A percentile compares a stretch with the other conserved stretches of the same genome.
phyloP scores from a whole-genome alignment of 495 filamentous ascomycete species.

The Amorphotheca resinae region DNA sequence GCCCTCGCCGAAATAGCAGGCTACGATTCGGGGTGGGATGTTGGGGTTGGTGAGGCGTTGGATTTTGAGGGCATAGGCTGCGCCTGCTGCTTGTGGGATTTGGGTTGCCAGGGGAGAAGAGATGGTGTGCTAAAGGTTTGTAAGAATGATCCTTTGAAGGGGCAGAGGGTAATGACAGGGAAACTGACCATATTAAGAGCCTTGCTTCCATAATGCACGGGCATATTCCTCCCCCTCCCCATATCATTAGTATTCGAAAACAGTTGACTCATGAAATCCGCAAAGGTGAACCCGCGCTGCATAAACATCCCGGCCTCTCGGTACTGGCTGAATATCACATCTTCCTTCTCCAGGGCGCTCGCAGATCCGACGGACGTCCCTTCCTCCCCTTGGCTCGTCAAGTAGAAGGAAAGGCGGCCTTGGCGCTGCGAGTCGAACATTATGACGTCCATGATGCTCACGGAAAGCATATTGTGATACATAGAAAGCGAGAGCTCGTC shows the following conservation, averaged over 20 bases:
- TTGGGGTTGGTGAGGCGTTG: constrained; percentile 63
- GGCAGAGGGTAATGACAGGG: constrained; percentile 1
- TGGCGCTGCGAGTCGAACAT: constrained; percentile 82
- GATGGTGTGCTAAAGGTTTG: constrained; percentile 59
- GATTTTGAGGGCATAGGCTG: constrained; percentile 88
- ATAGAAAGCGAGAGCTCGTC: constrained; percentile 32
- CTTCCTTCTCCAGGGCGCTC: constrained; percentile 64
- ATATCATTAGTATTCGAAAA: constrained; percentile 79
- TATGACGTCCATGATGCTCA: constrained; percentile 87
- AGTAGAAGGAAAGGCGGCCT: constrained; percentile 77
- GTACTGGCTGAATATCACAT: constrained; percentile 92
- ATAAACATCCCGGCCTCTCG: constrained; percentile 84
- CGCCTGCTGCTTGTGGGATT: constrained; percentile 86
- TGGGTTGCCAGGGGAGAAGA: constrained; percentile 91
- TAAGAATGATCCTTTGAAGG: constrained; percentile 5
- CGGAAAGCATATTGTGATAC: constrained; percentile 49
- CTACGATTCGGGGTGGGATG: constrained; percentile 54
- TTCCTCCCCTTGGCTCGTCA: constrained; percentile 95
- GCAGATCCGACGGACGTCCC: constrained; percentile 83
- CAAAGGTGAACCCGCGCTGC: constrained; percentile 76
- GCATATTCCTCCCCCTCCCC: constrained; percentile 89
- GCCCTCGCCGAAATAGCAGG: constrained; percentile 96
- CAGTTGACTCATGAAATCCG: constrained; percentile 88
- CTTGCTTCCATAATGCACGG: constrained; percentile 84
- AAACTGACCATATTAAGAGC: constrained; percentile 63